phyloP scores from a whole-genome alignment of 2,329 filamentous ascomycete genomes.

The Talaromyces sp. region DNA sequence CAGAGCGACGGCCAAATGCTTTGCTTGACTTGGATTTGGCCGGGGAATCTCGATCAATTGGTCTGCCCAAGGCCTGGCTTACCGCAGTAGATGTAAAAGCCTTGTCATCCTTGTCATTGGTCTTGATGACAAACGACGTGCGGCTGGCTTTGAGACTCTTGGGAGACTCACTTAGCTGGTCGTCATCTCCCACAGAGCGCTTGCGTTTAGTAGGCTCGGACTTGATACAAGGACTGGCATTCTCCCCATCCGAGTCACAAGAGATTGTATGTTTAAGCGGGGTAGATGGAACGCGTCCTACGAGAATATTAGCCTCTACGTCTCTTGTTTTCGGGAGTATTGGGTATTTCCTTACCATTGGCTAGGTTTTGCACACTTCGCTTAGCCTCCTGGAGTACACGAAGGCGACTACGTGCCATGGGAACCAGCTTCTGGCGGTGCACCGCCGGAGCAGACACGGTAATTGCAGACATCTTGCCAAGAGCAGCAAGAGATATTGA shows the following conservation, averaged over 20 bases:
- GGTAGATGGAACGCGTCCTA: constrained; percentile 7
- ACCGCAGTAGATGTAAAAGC: constrained; percentile 44
- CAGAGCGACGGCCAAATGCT: constrained; percentile 66
- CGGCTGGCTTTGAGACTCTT: constrained; percentile 55
- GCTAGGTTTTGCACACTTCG: constrained; percentile 5
- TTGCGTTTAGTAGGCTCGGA: constrained; percentile 49
- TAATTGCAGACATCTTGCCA: constrained; percentile 15
- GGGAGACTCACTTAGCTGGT: constrained; percentile 29
- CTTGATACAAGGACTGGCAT: constrained; percentile 56
- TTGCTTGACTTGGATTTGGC: constrained; percentile 61
- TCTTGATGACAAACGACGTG: constrained; percentile 24
- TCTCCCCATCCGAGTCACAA: constrained; percentile 52
- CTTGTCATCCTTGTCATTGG: constrained; percentile 23
- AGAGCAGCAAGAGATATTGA: neutral
- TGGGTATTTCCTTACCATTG: constrained; percentile 8
- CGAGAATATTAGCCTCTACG: neutral
- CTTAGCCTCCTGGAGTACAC: constrained; percentile 13
- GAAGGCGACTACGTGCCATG: constrained; percentile 2
- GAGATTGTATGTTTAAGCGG: constrained; percentile 32
- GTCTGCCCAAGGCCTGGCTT: constrained; percentile 59
- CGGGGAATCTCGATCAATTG: constrained; percentile 77
- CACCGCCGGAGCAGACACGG: constrained; percentile 8
- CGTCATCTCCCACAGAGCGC: constrained; percentile 34
- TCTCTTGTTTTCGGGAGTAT: neutral
- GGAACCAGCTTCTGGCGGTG: constrained; percentile 1